A percentile compares a stretch with the other conserved stretches of the same genome.
phyloP scores from a whole-genome alignment of 2,329 filamentous ascomycete species.

The Dryadomyces sulphureus region DNA sequence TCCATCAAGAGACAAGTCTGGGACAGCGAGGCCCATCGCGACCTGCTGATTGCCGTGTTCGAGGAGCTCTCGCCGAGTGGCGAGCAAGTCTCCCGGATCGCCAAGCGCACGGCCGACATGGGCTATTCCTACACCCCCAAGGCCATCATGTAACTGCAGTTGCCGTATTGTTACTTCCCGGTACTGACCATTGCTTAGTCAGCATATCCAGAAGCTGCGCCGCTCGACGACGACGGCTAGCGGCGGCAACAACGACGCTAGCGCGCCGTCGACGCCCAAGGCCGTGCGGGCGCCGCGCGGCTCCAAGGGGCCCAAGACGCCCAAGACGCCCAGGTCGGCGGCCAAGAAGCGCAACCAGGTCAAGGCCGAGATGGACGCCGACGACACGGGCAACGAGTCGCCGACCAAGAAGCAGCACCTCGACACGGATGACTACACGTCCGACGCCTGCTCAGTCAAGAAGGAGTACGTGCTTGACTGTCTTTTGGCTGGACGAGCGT shows the following conservation, averaged over 20 bases:
- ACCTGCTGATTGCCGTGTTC: conserved; percentile 15
- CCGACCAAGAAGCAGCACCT: conserved; percentile 10
- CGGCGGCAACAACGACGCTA: not conserved
- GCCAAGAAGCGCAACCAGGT: not conserved
- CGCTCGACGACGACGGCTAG: conserved; percentile 13
- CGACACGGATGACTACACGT: not conserved
- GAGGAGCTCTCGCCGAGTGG: conserved; percentile 13
- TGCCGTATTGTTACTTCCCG: not conserved
- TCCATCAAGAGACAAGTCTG: conserved; percentile 10
- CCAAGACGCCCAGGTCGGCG: not conserved
- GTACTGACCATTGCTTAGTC: conserved; percentile 11
- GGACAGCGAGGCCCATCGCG: conserved; percentile 15
- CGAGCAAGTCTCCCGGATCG: conserved; percentile 13
- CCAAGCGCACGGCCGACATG: conserved; percentile 11
- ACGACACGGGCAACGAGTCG: conserved; percentile 2
- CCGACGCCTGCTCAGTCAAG: conserved; percentile 1
- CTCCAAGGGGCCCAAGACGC: conserved; percentile 1
- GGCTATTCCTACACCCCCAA: conserved; percentile 16
- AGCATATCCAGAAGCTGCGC: conserved; percentile 21
- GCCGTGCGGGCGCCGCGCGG: too few species aligned
- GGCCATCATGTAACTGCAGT: conserved; percentile 15
- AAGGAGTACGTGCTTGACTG: conserved; percentile 8
- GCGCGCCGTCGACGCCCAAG: conserved; percentile 9
- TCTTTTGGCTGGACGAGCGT: too few species aligned
- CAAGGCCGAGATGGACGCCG: conserved; percentile 1